These are phyloP conservation scores for Tuber melanosporum DNA, from an alignment of 495 filamentous ascomycete species.

Conservation along the genomic window DNA sequence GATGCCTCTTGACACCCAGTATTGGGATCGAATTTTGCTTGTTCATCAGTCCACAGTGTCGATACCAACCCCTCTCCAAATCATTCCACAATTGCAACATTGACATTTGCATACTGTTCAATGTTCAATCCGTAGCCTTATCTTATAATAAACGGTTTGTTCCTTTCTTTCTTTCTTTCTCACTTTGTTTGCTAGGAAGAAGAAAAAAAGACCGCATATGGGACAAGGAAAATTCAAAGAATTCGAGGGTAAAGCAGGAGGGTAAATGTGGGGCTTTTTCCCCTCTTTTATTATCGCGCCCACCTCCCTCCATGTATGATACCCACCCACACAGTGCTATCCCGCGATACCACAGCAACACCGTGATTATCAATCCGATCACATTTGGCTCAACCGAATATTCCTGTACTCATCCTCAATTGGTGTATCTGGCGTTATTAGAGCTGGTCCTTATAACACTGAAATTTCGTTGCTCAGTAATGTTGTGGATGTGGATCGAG, in stretches of 20 bases:
- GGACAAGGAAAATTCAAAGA: background rate
- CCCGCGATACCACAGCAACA: background rate
- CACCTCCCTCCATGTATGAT: background rate
- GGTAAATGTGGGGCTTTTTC: background rate
- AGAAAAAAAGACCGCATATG: background rate
- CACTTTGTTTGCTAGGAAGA: background rate
- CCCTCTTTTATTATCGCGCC: constrained; percentile 3
- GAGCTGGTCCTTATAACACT: background rate
- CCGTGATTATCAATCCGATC: background rate
- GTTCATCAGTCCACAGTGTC: background rate
- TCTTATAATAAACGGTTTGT: background rate
- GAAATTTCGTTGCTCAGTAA: background rate
- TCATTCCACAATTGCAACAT: background rate
- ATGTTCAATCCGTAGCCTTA: background rate
- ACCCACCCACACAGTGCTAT: background rate
- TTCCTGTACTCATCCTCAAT: background rate
- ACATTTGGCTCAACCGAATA: background rate
- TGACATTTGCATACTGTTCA: background rate
- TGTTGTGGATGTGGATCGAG: background rate
- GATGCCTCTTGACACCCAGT: background rate
- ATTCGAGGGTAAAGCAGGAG: background rate
- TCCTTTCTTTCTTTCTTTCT: background rate
- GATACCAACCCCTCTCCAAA: background rate
- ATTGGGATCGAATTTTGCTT: constrained; percentile 1
- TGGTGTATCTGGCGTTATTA: background rate